Evolutionary conservation across 2,329 filamentous ascomycete species (phyloP).

Genomic region (Harringtonia aguacate): DNA sequence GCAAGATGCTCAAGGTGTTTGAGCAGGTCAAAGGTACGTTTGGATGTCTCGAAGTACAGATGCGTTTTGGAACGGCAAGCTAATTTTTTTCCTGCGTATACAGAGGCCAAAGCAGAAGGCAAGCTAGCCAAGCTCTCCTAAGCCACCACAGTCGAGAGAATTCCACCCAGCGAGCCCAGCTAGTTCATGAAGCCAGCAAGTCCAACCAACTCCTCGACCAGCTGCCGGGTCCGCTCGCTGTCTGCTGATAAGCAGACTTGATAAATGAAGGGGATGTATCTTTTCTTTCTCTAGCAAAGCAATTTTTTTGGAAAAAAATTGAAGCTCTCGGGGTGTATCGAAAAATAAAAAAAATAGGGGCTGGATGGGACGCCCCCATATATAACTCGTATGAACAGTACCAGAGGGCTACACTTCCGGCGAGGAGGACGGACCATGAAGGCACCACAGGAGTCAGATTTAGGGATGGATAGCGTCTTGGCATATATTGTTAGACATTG

Average conservation of each 20-base stretch:
- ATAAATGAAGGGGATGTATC: too few species aligned
- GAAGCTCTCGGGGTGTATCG: neutral
- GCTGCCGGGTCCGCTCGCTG: too few species aligned
- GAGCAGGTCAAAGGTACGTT: conserved; percentile 72
- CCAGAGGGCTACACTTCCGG: neutral
- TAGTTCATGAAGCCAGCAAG: too few species aligned
- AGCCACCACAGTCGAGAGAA: too few species aligned
- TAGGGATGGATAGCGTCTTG: conserved; percentile 1
- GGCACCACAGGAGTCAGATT: neutral
- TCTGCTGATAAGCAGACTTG: too few species aligned
- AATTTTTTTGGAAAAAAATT: too few species aligned
- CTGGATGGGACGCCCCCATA: neutral
- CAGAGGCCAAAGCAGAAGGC: conserved; percentile 64
- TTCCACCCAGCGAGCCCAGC: too few species aligned
- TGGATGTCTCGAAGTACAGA: neutral
- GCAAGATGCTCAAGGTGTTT: conserved; percentile 99
- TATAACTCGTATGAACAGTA: neutral
- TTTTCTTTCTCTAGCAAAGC: too few species aligned
- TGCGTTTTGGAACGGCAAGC: neutral
- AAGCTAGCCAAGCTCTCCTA: conserved; percentile 36
- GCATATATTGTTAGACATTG: neutral
- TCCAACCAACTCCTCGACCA: too few species aligned
- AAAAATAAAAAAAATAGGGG: neutral
- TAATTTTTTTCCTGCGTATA: neutral
- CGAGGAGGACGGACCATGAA: neutral